Percentiles rank a stretch among this genome's conserved stretches.
phyloP scores from a whole-genome alignment of 2,329 filamentous ascomycete species.

The Whalleya microplaca region DNA sequence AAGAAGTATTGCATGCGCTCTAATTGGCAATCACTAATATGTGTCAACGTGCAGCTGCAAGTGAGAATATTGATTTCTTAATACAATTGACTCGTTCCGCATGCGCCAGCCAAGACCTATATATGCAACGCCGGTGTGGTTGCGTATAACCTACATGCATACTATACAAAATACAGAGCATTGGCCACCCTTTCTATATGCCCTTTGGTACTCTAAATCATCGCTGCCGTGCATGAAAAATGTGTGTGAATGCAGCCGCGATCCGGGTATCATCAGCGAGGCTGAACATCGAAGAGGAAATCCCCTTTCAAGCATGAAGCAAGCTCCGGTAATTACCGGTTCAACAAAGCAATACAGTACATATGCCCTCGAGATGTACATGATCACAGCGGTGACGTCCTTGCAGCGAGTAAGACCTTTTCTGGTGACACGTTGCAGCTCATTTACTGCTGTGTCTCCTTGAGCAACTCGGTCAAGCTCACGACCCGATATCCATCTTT shows the following conservation, averaged over 20 bases:
- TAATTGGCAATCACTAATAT: not conserved
- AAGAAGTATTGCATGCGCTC: not conserved
- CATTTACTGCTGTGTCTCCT: slow-evolving; percentile 30
- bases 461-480: slow-evolving; percentile 70
- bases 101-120: not conserved
- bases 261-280: not conserved
- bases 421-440: not conserved
- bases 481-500: slow-evolving; percentile 72
- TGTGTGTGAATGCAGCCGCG: not conserved
- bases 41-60: not conserved
- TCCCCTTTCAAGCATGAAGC: not conserved
- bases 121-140: not conserved
- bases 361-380: not conserved
- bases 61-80: not conserved
- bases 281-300: not conserved
- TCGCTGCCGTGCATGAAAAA: not conserved
- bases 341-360: not conserved
- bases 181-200: not conserved
- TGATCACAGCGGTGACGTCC: not conserved
- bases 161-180: not conserved
- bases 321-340: not conserved
- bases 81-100: not conserved
- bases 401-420: not conserved
- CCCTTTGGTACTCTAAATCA: not conserved
- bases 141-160: not conserved